Evolutionary conservation across 441 rosid genomes (phyloP), one percentile per base, ranked within the genome.

Genomic region (Erysimum pusillum): DNA sequence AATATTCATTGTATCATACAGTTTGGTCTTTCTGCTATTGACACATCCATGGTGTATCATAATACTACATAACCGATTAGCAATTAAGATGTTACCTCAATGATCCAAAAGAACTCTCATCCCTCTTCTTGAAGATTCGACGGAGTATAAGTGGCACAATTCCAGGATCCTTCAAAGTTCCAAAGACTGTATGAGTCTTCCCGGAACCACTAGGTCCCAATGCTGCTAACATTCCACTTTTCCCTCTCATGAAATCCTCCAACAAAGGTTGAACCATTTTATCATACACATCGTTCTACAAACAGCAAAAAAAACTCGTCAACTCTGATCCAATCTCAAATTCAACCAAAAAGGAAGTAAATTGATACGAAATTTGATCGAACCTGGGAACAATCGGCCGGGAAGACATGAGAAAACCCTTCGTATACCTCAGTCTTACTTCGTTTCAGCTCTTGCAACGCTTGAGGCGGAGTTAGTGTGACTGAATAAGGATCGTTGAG

Each of bases 141-240:
- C 83, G 75, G 51, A 95, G 88, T 0, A 87, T 86, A 51, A 85
- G 88, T 3, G 94, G 88, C 53, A 95, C 91, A 86, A 92, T 86
- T 22, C 99, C 99, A 14, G 97, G 98, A 36, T 91, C 87, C 79
- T 84, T 83, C 0, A 85, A 79, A 71, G 75, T 84, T 42, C 98
- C 97, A 48, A 95, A 95, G 51, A 95, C 92, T 0, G 99, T 95
- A 66, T 95, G 92, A 12, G 99, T 95, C 87, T 95, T 92, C 46
- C 98, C 98, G 0, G 99, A 92, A 69, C 98, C 98, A 18, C 94
- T 92, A 63, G 98, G 93, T 51, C 97, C 99, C 73, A 92, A 61
- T 0, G 99, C 97, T 22, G 96, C 97, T 68, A 95, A 62, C 99
- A 95, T 89, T 58, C 94, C 92, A 20, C 87, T 90, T 73, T 86